Evolutionary conservation across 2,329 filamentous ascomycete genomes (phyloP).

Genomic region (Stachybotrys chlorohalonatus): DNA sequence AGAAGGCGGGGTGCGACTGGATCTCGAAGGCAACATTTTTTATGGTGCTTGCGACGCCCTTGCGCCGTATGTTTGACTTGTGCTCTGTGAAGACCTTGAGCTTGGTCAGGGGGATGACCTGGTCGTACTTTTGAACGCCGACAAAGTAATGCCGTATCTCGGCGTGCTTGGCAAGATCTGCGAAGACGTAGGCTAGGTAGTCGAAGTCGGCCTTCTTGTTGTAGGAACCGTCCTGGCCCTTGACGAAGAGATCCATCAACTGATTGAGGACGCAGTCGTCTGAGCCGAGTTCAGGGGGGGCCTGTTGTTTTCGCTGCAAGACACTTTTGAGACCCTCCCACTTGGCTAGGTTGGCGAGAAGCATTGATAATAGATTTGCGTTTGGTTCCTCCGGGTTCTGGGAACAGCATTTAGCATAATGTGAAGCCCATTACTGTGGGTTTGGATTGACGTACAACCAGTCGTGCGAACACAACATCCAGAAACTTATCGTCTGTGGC

Average conservation of each 20-base stretch:
- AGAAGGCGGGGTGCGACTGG: conserved; percentile 58
- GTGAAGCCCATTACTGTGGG: not conserved
- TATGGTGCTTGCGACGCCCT: conserved; percentile 92
- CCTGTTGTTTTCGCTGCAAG: conserved; percentile 55
- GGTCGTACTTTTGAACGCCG: conserved; percentile 65
- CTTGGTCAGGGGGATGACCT: conserved; percentile 82
- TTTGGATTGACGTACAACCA: conserved; percentile 52
- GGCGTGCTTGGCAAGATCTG: conserved; percentile 77
- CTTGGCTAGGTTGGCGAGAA: conserved; percentile 87
- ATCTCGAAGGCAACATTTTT: conserved; percentile 90
- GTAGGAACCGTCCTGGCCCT: conserved; percentile 71
- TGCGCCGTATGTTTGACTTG: conserved; percentile 69
- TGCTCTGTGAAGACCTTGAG: conserved; percentile 93
- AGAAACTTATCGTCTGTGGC: conserved; percentile 75
- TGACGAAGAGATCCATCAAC: conserved; percentile 91
- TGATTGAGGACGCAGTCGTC: conserved; percentile 76
- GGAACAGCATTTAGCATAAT: not conserved
- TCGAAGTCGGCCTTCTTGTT: conserved; percentile 84
- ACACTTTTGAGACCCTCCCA: conserved; percentile 63
- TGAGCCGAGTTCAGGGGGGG: conserved; percentile 61
- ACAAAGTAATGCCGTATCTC: conserved; percentile 70
- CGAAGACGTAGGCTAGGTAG: conserved; percentile 90
- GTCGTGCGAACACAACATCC: conserved; percentile 59
- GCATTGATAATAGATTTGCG: conserved; percentile 80
- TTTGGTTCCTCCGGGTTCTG: conserved; percentile 68